phyloP scores from a whole-genome alignment of 495 filamentous ascomycete species.

The Penicillium desertorum region DNA sequence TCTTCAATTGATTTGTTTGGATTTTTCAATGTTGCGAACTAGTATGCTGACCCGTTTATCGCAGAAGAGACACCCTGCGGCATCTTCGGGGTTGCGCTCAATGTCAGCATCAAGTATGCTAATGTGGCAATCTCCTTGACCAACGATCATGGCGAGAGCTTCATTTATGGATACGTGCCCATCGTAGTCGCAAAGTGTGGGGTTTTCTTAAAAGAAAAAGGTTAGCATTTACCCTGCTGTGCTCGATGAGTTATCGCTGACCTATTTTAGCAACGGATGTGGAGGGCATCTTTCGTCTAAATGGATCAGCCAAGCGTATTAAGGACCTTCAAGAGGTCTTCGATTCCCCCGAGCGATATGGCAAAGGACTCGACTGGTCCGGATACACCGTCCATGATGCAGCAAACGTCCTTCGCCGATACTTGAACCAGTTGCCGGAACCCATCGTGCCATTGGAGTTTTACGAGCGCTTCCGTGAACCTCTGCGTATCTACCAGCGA shows the following conservation, averaged over 20 bases:
- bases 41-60: conserved; percentile 2
- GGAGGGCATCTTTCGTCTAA: conserved; percentile 95
- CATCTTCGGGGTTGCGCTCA: conserved; percentile 94
- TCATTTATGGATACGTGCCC: conserved; percentile 98
- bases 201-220: conserved; percentile 97
- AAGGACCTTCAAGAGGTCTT: conserved; percentile 92
- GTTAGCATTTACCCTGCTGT: conserved; percentile 45
- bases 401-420: conserved; percentile 92
- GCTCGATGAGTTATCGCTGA: conserved; percentile 14
- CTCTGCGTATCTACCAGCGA: conserved; percentile 72
- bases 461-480: conserved; percentile 87
- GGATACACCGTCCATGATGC: conserved; percentile 99
- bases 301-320: conserved; percentile 95
- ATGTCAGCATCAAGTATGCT: conserved; percentile 93
- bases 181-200: conserved; percentile 99
- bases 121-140: conserved; percentile 98
- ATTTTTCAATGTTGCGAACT: not conserved
- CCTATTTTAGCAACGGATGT: conserved; percentile 77
- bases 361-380: conserved; percentile 94
- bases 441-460: conserved; percentile 95
- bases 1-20: not conserved
- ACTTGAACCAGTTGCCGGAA: conserved; percentile 90
- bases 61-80: conserved; percentile 44
- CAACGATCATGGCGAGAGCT: conserved; percentile 86
- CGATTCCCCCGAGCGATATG: conserved; percentile 92